phyloP scores from a whole-genome alignment of 2,329 filamentous ascomycete species.

The Fusarium lateritium region DNA sequence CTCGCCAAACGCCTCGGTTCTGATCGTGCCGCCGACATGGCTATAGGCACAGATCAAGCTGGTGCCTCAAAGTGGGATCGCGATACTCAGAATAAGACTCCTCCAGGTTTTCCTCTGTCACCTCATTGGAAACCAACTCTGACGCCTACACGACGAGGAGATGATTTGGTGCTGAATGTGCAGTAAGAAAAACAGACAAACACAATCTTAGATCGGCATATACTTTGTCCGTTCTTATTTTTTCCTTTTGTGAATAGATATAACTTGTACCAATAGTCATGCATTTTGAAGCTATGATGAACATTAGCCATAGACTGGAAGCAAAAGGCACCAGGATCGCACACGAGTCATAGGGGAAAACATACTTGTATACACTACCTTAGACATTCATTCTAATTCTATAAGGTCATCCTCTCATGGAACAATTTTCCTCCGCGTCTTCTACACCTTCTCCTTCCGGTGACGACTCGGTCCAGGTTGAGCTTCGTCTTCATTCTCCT shows the following conservation, averaged over 20 bases:
- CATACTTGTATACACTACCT: slow-evolving; percentile 48
- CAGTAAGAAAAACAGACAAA: slow-evolving; percentile 52
- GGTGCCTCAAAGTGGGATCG: slow-evolving; percentile 35
- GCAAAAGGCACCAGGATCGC: slow-evolving; percentile 22
- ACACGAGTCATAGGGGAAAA: slow-evolving; percentile 24
- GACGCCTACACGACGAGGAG: slow-evolving; percentile 76
- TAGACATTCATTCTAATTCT: slow-evolving; percentile 43
- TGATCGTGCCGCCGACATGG: slow-evolving; percentile 64
- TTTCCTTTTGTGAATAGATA: slow-evolving; percentile 25
- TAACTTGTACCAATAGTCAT: slow-evolving; percentile 45
- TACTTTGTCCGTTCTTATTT: slow-evolving; percentile 10
- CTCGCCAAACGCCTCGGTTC: slow-evolving; percentile 68
- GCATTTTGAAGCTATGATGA: slow-evolving; percentile 42
- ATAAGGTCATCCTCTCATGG: slow-evolving; percentile 15
- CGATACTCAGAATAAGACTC: slow-evolving; percentile 26
- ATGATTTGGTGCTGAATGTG: slow-evolving; percentile 74
- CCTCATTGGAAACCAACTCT: slow-evolving; percentile 67
- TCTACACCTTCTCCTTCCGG: slow-evolving; percentile 13
- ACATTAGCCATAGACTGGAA: slow-evolving; percentile 41
- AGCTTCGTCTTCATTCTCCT: slow-evolving; percentile 52
- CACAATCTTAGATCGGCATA: slow-evolving; percentile 18
- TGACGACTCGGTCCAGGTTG: slow-evolving; percentile 19
- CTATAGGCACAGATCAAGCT: slow-evolving; percentile 49
- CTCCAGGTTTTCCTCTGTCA: slow-evolving; percentile 35
- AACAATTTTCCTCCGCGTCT: neutral